Evolutionary conservation across 2,329 filamentous ascomycete species (phyloP).

Genomic region (Akanthomyces uredinophilus): DNA sequence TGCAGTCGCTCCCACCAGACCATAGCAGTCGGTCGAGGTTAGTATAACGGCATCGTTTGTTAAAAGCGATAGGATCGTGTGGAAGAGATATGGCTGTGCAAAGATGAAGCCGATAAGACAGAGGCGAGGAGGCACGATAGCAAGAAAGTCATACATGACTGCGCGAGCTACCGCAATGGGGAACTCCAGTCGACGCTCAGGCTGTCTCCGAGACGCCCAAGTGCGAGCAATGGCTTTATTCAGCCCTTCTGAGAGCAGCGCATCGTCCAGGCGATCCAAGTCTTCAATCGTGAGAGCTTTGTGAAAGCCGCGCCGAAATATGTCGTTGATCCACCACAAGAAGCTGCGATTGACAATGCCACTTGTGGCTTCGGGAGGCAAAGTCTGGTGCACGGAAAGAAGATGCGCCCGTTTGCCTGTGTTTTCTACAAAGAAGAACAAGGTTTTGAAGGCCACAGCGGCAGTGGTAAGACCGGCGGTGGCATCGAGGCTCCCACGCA

Average conservation of each 20-base stretch:
- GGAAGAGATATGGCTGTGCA: conserved; percentile 17
- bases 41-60: not conserved
- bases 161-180: conserved; percentile 2
- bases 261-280: conserved; percentile 16
- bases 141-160: conserved; percentile 1
- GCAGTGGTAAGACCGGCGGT: conserved; percentile 23
- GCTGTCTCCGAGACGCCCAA: conserved; percentile 14
- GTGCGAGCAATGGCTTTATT: conserved; percentile 7
- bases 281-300: conserved; percentile 14
- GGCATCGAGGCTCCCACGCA: conserved; percentile 19
- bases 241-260: conserved; percentile 14
- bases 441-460: conserved; percentile 22
- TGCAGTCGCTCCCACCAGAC: conserved; percentile 17
- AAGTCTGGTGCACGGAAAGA: conserved; percentile 16
- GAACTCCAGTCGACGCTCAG: conserved; percentile 11
- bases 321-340: conserved; percentile 30
- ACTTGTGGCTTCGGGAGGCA: conserved; percentile 28
- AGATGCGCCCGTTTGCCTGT: conserved; percentile 24
- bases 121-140: conserved; percentile 5
- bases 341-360: conserved; percentile 29
- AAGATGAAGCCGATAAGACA: conserved; percentile 14
- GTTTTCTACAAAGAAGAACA: conserved; percentile 28
- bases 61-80: conserved; percentile 3
- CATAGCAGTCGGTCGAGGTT: conserved; percentile 12
- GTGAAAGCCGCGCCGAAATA: conserved; percentile 24